A percentile compares a stretch with the other conserved stretches of the same genome.
Evolutionary conservation across 75 land plant species (phyloP).

Genomic region (Pinus albicaulis): DNA sequence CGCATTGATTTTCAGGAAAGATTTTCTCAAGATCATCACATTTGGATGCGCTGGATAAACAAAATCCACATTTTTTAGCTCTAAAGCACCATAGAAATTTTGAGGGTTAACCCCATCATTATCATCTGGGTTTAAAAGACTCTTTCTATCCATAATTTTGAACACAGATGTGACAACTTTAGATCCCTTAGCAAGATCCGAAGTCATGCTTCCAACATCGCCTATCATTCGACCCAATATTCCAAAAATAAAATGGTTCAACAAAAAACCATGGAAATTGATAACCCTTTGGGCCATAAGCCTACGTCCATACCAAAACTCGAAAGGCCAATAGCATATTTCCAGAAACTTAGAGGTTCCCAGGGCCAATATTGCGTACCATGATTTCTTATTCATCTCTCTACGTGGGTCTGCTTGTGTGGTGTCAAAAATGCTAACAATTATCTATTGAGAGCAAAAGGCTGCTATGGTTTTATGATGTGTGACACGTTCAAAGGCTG

Average conservation of each 20-base stretch:
- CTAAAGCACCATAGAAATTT: constrained; percentile 19
- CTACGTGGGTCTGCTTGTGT: constrained; percentile 41
- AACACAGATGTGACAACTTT: constrained; percentile 62
- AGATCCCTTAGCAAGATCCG: constrained; percentile 68
- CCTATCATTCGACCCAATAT: constrained; percentile 79
- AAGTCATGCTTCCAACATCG: constrained; percentile 78
- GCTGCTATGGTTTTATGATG: constrained; percentile 67
- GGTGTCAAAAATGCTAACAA: constrained; percentile 41
- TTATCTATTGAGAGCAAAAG: constrained; percentile 60
- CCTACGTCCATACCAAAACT: constrained; percentile 81
- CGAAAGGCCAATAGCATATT: constrained; percentile 54
- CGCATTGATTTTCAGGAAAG: constrained; percentile 15
- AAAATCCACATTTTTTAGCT: constrained; percentile 20
- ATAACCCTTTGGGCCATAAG: constrained; percentile 42
- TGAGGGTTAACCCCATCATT: not conserved
- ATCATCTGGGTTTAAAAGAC: constrained; percentile 17
- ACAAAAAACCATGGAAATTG: constrained; percentile 44
- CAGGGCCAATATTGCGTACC: constrained; percentile 62
- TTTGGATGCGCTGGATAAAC: constrained; percentile 32
- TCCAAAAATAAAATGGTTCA: constrained; percentile 65
- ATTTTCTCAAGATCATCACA: constrained; percentile 15
- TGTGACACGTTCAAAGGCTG: constrained; percentile 71
- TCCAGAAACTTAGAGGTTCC: constrained; percentile 48
- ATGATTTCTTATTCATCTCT: constrained; percentile 43
- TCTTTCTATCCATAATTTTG: constrained; percentile 23